These are phyloP conservation scores for Pinus taeda DNA, from an alignment of 75 land plant genomes.

Conservation along the genomic window DNA sequence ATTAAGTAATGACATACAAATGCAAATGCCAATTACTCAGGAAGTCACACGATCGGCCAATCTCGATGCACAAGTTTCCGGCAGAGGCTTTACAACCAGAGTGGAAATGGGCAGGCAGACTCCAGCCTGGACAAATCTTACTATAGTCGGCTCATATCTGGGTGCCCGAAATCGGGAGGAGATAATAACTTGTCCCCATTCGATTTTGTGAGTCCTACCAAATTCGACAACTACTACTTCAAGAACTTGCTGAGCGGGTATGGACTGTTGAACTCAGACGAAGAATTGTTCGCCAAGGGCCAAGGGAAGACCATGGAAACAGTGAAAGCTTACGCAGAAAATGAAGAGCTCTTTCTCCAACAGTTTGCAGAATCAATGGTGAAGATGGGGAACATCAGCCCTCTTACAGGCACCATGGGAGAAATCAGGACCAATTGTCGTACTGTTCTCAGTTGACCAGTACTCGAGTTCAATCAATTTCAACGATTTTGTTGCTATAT, in stretches of 20 bases:
- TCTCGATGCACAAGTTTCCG: constrained; percentile 18
- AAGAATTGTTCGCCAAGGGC: constrained; percentile 35
- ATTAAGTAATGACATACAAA: too few relatives aligned
- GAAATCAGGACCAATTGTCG: constrained; percentile 78
- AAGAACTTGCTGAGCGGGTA: constrained; percentile 39
- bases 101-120: constrained; percentile 61
- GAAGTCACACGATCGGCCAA: constrained; percentile 63
- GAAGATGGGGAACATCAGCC: constrained; percentile 67
- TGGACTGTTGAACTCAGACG: constrained; percentile 63
- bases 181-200: constrained; percentile 58
- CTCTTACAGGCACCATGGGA: constrained; percentile 51
- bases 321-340: constrained; percentile 53
- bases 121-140: constrained; percentile 32
- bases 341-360: constrained; percentile 46
- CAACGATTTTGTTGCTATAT: too few relatives aligned
- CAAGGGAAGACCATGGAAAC: constrained; percentile 22
- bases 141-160: constrained; percentile 22
- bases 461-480: too few relatives aligned
- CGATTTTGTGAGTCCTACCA: constrained; percentile 42
- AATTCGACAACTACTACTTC: constrained; percentile 84
- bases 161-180: constrained; percentile 64
- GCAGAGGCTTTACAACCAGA: constrained; percentile 68
- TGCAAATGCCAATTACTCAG: too few relatives aligned
- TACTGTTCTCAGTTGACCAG: constrained; percentile 5
- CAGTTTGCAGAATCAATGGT: constrained; percentile 65